Evolutionary conservation across 441 rosid genomes (phyloP).

Genomic region (Jatropha podagrica): DNA sequence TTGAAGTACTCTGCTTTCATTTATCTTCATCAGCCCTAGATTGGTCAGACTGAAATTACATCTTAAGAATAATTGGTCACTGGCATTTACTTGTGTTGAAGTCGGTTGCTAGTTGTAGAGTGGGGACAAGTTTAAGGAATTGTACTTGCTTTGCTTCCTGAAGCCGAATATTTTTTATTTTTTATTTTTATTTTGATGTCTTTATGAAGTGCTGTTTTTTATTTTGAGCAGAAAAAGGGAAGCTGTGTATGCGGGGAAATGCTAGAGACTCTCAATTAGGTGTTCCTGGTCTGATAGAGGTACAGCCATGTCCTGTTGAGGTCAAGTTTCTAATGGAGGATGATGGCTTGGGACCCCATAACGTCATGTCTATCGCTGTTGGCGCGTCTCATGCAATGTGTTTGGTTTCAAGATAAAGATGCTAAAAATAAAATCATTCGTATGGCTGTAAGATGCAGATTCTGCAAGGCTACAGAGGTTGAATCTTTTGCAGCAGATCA

Average conservation of each 20-base stretch:
- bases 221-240: slow-evolving; percentile 56
- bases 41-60: not conserved
- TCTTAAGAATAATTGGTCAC: not conserved
- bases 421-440: not conserved
- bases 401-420: slow-evolving; percentile 57
- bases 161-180: not conserved
- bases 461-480: too few relatives aligned
- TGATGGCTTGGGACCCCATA: slow-evolving; percentile 49
- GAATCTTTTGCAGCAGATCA: too few relatives aligned
- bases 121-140: not conserved
- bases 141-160: too few relatives aligned
- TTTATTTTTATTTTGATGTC: not conserved
- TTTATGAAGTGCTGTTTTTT: too few relatives aligned
- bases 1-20: not conserved
- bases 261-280: slow-evolving; percentile 85
- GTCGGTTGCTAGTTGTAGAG: not conserved
- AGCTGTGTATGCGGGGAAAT: slow-evolving; percentile 95
- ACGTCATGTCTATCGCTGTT: slow-evolving; percentile 62
- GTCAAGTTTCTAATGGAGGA: slow-evolving; percentile 73
- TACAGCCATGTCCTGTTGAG: slow-evolving; percentile 63
- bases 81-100: not conserved
- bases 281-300: slow-evolving; percentile 77
- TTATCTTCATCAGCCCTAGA: not conserved
- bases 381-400: slow-evolving; percentile 94
- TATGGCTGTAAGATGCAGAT: too few relatives aligned